Evolutionary conservation across 2,329 filamentous ascomycete genomes (phyloP), one percentile per base, ranked within the genome.

Genomic region (Fusarium sacchari): DNA sequence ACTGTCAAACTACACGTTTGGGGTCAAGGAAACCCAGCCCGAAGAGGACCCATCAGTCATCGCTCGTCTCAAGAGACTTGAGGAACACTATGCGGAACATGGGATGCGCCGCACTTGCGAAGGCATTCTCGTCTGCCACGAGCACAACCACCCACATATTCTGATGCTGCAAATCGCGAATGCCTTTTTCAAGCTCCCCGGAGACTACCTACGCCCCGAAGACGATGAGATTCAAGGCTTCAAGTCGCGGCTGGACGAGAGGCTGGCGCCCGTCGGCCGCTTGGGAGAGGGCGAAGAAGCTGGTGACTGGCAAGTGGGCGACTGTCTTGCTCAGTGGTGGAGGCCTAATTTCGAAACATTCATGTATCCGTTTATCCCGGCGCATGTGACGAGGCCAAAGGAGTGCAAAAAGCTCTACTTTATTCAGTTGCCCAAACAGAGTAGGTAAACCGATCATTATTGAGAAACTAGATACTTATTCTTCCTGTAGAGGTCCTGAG

Each of bases 361-460:
- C 87, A 98, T 99, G 95, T 99, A 99, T 82, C 96, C 96, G 2
- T 99, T 98, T 83, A 92, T 98, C 64, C 96, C 96, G 13, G 94
- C 95, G 24, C 96, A 99, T 84, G 94, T 98, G 71, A 98, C 96
- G 24, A 88, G 96, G 59, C 96, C 96, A 13, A 99, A 99, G 86
- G 96, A 99, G 86, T 97, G 96, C 86, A 99, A 99, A 88, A 99
- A 99, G 88, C 88, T 98, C 46, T 99, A 98, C 84, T 95, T 98
- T 71, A 97, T 99, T 75, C 94, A 97, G 82, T 87, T 99, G 34
- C 96, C 96, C 0, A 91, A 95, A 82, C 95, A 92, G 77, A 98
- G 95, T 97, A 88, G 24, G 76, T 37, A 65, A 30, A 10, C 34
- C 30, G 18, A 13, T 43, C 32, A 55, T 34, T 13, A 15, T 52